These are phyloP conservation scores for Agrostemma githago DNA, from an alignment of 148 eudicot genomes.

Conservation along the genomic window DNA sequence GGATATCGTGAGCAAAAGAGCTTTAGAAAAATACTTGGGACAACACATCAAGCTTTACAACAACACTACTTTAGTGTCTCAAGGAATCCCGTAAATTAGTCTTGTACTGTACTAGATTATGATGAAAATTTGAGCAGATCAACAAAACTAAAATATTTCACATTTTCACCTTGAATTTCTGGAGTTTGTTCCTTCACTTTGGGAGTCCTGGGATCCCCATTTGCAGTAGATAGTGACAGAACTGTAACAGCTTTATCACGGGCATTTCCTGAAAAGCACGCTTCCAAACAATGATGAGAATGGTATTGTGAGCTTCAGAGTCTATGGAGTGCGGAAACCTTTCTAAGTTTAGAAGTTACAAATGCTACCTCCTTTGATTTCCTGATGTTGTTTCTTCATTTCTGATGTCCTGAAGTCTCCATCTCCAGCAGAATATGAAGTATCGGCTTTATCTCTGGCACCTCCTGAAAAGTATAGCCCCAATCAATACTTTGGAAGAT, in stretches of 20 bases:
- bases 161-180: constrained; percentile 1
- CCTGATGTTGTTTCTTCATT: neutral
- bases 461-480: constrained; percentile 9
- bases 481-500: neutral
- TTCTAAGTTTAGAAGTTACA: neutral
- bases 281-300: neutral
- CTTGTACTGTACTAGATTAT: neutral
- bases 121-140: constrained; percentile 3
- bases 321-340: neutral
- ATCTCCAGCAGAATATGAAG: constrained; percentile 10
- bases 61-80: neutral
- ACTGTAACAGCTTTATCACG: constrained; percentile 3
- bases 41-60: neutral
- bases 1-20: neutral
- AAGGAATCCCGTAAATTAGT: neutral
- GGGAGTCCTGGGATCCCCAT: neutral
- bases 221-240: constrained; percentile 3
- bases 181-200: neutral
- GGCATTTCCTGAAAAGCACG: constrained; percentile 8
- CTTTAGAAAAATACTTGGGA: neutral
- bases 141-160: neutral
- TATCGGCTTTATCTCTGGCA: neutral
- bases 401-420: neutral
- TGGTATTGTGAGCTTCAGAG: neutral
- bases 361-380: constrained; percentile 1